phyloP scores from a whole-genome alignment of 257 asterid species.

The Solanum etuberosum region DNA sequence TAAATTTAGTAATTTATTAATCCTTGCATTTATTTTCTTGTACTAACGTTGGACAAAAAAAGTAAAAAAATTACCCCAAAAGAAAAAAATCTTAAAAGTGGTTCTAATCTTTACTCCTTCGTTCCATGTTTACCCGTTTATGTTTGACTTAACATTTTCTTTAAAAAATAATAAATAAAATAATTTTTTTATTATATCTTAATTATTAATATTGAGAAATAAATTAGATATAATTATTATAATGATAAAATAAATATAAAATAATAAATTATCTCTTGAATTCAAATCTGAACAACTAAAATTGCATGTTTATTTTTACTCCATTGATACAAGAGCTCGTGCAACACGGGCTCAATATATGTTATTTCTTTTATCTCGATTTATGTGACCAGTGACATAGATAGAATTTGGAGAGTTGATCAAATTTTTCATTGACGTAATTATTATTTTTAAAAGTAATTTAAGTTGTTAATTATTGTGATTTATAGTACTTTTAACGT shows the following conservation, averaged over 20 bases:
- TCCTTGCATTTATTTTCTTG: background rate
- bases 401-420: background rate
- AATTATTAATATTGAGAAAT: background rate
- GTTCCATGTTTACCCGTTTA: too few species aligned
- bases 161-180: background rate
- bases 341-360: too few species aligned
- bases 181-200: background rate
- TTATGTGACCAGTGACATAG: too few species aligned
- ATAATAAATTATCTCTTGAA: background rate
- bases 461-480: too few species aligned
- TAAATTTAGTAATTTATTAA: constrained; percentile 4
- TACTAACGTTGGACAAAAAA: background rate
- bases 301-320: background rate
- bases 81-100: too few species aligned
- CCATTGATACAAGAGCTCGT: background rate
- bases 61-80: background rate
- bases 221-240: background rate
- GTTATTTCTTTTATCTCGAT: too few species aligned
- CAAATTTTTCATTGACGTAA: too few species aligned
- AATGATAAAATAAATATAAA: background rate
- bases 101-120: background rate
- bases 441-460: too few species aligned
- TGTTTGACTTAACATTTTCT: background rate
- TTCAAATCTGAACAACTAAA: background rate
- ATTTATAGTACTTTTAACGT: too few species aligned